phyloP scores from a whole-genome alignment of 2,329 filamentous ascomycete species.

The Cordyceps militaris region DNA sequence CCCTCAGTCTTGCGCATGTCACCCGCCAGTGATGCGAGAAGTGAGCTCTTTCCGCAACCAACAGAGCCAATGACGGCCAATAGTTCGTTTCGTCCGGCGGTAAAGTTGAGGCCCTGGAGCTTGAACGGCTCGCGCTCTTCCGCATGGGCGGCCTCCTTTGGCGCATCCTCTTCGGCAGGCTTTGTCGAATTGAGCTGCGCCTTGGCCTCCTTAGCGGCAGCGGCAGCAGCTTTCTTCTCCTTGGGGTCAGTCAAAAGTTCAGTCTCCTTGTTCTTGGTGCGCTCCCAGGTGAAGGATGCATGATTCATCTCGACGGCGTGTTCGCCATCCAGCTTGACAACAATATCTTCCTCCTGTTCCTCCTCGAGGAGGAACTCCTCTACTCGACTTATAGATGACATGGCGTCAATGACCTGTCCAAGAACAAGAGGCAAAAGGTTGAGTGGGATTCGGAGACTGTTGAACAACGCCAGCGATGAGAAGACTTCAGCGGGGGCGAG shows the following conservation, averaged over 20 bases:
- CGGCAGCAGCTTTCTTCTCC: constrained; percentile 35
- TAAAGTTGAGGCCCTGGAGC: constrained; percentile 60
- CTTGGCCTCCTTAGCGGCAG: constrained; percentile 39
- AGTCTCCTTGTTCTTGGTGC: constrained; percentile 28
- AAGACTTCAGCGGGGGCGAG: constrained; percentile 76
- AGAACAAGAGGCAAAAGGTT: constrained; percentile 85
- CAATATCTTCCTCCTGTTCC: constrained; percentile 68
- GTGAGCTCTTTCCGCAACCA: constrained; percentile 81
- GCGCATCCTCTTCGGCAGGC: constrained; percentile 13
- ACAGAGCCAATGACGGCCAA: constrained; percentile 84
- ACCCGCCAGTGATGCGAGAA: constrained; percentile 82
- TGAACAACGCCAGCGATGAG: constrained; percentile 90
- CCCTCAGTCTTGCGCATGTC: constrained; percentile 85
- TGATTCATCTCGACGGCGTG: constrained; percentile 64
- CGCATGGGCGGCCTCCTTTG: constrained; percentile 40
- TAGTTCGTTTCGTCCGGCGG: constrained; percentile 66
- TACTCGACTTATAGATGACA: constrained; percentile 75
- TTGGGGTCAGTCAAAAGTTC: constrained; percentile 37
- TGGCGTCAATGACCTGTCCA: constrained; percentile 83
- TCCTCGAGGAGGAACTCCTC: constrained; percentile 84
- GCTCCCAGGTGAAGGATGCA: constrained; percentile 85
- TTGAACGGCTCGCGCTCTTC: constrained; percentile 63
- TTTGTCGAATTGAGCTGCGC: constrained; percentile 30
- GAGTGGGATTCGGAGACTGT: constrained; percentile 79
- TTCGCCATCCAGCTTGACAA: constrained; percentile 47